Percentiles rank a stretch among this genome's conserved stretches.
phyloP scores from a whole-genome alignment of 345 rosid genomes.

The Eucalyptus pauciflora region DNA sequence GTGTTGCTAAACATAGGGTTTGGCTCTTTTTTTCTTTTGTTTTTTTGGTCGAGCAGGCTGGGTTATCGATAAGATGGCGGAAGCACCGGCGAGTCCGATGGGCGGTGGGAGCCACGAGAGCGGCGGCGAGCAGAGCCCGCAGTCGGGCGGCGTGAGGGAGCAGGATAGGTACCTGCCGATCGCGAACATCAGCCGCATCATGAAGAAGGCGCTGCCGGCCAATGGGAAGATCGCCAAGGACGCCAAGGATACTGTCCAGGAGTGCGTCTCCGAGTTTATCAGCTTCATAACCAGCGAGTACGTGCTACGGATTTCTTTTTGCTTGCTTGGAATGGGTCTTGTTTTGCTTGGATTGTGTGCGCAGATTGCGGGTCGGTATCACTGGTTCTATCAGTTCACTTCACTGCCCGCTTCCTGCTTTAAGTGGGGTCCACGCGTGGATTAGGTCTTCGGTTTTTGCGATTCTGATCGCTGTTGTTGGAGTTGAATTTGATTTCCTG shows the following conservation, averaged over 20 bases:
- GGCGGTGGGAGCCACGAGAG: slow-evolving; percentile 21
- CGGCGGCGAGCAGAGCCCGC: slow-evolving; percentile 89
- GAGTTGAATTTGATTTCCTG: not conserved
- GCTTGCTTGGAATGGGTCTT: not conserved
- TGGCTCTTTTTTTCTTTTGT: not conserved
- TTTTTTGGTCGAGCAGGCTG: not conserved
- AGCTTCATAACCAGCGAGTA: slow-evolving; percentile 99
- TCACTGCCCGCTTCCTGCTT: not conserved
- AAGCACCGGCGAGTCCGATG: slow-evolving; percentile 54
- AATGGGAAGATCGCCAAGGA: slow-evolving; percentile 96
- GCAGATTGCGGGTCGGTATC: not conserved
- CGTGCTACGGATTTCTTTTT: not conserved
- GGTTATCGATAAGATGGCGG: slow-evolving; percentile 18
- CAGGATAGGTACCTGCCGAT: slow-evolving; percentile 93
- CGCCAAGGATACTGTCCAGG: slow-evolving; percentile 93
- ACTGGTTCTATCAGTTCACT: not conserved
- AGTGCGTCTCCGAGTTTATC: slow-evolving; percentile 94
- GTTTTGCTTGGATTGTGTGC: not conserved
- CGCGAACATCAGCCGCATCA: slow-evolving; percentile 90
- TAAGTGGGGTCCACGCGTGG: not conserved
- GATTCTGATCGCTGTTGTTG: not conserved
- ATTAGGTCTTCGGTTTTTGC: not conserved
- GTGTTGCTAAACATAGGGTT: not conserved
- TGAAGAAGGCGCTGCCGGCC: slow-evolving; percentile 93
- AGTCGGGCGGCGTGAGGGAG: slow-evolving; percentile 56